Evolutionary conservation across 371 early-diverging fungal genomes (phyloP).

Genomic region (Mucor lusitanicus): DNA sequence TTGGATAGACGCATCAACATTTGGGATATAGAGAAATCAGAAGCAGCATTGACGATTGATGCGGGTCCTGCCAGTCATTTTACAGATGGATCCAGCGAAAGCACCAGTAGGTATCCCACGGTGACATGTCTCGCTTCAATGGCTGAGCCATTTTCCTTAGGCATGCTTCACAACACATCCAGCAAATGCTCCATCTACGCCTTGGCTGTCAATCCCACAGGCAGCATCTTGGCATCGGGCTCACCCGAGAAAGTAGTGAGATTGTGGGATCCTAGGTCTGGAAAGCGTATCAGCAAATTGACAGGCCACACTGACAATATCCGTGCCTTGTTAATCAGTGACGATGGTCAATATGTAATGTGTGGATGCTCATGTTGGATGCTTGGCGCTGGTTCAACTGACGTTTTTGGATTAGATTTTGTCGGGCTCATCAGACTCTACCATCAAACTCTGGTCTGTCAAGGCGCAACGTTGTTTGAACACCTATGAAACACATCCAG

Average conservation of each 20-base stretch:
- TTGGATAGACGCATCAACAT: constrained; percentile 84
- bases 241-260: constrained; percentile 90
- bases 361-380: not conserved
- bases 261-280: constrained; percentile 87
- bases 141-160: constrained; percentile 8
- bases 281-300: constrained; percentile 73
- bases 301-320: constrained; percentile 95
- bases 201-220: constrained; percentile 71
- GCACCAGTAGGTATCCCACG: constrained; percentile 1
- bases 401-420: constrained; percentile 59
- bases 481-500: constrained; percentile 84
- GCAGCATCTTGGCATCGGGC: constrained; percentile 76
- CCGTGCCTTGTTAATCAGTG: constrained; percentile 82
- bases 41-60: constrained; percentile 32
- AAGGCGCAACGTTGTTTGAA: constrained; percentile 82
- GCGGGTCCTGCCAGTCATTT: constrained; percentile 16
- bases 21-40: constrained; percentile 78
- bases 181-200: constrained; percentile 77
- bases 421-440: constrained; percentile 90
- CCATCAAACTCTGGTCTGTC: constrained; percentile 93
- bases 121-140: not conserved
- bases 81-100: constrained; percentile 20
- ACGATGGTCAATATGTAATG: constrained; percentile 80
- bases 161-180: constrained; percentile 52
- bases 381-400: not conserved